Evolutionary conservation across 495 filamentous ascomycete genomes (phyloP), one percentile per base, ranked within the genome.

Genomic region (Thermothielavioides terrestris): DNA sequence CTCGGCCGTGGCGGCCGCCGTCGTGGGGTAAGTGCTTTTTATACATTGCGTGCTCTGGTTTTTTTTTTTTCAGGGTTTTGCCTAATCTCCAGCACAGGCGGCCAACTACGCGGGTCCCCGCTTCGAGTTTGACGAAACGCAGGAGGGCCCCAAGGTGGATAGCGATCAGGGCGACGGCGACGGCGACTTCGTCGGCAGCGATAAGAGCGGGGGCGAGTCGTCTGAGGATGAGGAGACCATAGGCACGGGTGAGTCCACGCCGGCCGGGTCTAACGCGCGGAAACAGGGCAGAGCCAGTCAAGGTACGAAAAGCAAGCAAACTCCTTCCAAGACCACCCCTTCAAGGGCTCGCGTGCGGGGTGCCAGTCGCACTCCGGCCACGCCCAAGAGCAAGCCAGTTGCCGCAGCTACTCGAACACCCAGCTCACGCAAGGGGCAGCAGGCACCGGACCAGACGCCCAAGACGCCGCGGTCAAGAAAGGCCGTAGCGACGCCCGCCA

Each of bases 1-100:
- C 76, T 95, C 27, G 94, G 94, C 2, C 81, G 91, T 22, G 92
- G 94, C 20, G 90, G 86, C 53, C 76, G 89, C 35, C 73, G 75
- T 14, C 66, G 77, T 37, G 63, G 67, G 49, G 79, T 81, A 63
- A 61, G 69, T 68, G n/a, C 2, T 4, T 1, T 36, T 1, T 10
- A 5, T 20, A 12, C n/a, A n/a, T n/a, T n/a, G n/a, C n/a, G n/a
- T n/a, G n/a, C n/a, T n/a, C n/a, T n/a, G n/a, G n/a, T n/a, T n/a
- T n/a, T n/a, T n/a, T n/a, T 40, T 15, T 30, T 15, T 0, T 31
- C 18, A 30, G n/a, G 22, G 22, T 26, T 9, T 10, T 21, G n/a
- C 18, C 49, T 69, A 65, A 45, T 62, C 50, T n/a, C 26, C 55
- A 17, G 17, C n/a, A 1, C 39, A 63, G 63, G 34, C 49, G 6